Base-by-base conservation (phyloP, 306 rosid species). In the Cicer judaicum region DNA sequence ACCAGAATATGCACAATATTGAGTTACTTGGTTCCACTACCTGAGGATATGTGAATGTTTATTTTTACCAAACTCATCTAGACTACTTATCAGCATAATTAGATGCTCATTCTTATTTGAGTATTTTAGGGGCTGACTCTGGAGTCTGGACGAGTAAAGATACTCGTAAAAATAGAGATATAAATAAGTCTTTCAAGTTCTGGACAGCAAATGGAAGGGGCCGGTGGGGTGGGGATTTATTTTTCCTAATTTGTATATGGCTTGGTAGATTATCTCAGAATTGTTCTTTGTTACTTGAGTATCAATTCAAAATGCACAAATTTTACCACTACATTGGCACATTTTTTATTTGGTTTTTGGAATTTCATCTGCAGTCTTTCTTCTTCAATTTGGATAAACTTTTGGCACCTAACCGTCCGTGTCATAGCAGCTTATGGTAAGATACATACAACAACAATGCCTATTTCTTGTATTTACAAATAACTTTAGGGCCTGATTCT, bases 351-450 rank as follows among this genome's bases (percentile, higher is more conserved):
- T 64, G 56, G 40, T 64, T 54, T 81, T 62, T 80, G 85, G 70
- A 72, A 60, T 87, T 81, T 80, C 7, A 15, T 82, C 40, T 91
- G 90, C 97, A 89, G 98, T 87, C 92, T 68, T 84, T 91, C 54
- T 88, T 88, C 84, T 89, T 87, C 74, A 89, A 88, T 81, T 70
- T 91, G 93, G 97, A 93, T 79, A 89, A 85, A 80, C 91, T 91
- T 84, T 68, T 93, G 82, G 92, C 92, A 40, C 97, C 94, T 55
- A 76, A 93, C 80, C 84, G 75, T 55, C 97, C 97, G 24, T 93
- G 98, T 77, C 96, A 93, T 70, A 78, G 90, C 84, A 81, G 96
- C 89, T 89, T 93, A 84, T 93, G 97, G 97, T 91, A 88, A 89
- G 91, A 77, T 65, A 68, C 57, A 72, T 64, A 29, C 36, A 40